Evolutionary conservation across 2,329 filamentous ascomycete genomes (phyloP).

Genomic region (Colletotrichum nymphaeae): DNA sequence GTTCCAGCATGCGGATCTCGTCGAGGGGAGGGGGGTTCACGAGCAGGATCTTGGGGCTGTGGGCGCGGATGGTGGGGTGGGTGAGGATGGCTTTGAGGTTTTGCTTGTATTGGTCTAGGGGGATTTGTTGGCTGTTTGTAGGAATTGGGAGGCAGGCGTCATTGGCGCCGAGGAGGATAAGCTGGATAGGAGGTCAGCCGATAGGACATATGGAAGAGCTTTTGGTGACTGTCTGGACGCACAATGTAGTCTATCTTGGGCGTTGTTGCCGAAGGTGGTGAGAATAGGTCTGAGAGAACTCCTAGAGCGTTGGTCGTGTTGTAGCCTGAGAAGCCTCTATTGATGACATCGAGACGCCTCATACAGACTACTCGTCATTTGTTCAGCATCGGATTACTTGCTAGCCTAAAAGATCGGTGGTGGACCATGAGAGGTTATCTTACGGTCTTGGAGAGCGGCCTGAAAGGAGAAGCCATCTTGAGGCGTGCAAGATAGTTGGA

Average conservation of each 20-base stretch:
- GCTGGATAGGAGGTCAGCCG: too few relatives aligned
- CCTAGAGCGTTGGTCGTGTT: not conserved
- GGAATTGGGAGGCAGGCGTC: not conserved
- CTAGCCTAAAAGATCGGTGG: not conserved
- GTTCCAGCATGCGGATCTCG: not conserved
- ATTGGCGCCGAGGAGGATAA: not conserved
- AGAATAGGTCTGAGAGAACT: not conserved
- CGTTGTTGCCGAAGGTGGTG: not conserved
- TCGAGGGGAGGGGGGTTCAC: not conserved
- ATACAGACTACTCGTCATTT: not conserved
- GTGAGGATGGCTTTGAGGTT: not conserved
- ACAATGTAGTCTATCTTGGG: not conserved
- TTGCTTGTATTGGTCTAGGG: not conserved
- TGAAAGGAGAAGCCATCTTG: not conserved
- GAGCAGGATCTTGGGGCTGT: not conserved
- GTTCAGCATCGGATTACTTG: not conserved
- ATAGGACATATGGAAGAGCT: too few relatives aligned
- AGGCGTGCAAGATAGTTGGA: not conserved
- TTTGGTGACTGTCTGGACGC: not conserved
- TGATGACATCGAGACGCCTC: not conserved
- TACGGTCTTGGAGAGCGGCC: not conserved
- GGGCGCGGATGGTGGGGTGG: not conserved
- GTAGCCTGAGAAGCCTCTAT: not conserved
- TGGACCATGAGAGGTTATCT: not conserved
- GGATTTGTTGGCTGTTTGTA: not conserved